These are phyloP conservation scores for Coccomyxa sp. DNA, from an alignment of 139 green algal species.

Conservation along the genomic window DNA sequence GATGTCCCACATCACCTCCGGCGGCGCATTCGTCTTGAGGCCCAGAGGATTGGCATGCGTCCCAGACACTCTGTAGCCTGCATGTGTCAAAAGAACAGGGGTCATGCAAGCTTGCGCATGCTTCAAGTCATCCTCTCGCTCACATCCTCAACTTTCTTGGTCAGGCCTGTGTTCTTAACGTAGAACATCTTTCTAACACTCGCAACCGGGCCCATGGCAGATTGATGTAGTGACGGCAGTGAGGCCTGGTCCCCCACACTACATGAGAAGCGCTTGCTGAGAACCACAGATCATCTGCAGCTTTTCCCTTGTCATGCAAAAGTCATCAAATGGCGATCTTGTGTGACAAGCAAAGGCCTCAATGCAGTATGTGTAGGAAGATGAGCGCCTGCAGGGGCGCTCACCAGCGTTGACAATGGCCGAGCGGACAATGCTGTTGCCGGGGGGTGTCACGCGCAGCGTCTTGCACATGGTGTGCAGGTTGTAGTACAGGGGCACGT, in stretches of 20 bases:
- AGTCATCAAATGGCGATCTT: no score
- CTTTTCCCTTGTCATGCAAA: no score
- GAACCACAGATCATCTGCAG: neutral
- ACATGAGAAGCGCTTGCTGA: neutral
- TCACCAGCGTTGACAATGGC: constrained; percentile 81
- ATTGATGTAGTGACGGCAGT: neutral
- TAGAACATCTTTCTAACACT: neutral
- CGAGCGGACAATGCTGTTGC: constrained; percentile 66
- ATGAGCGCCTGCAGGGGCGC: neutral
- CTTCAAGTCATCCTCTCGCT: neutral
- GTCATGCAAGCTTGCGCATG: neutral
- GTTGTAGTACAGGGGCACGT: constrained; percentile 79
- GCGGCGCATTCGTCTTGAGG: constrained; percentile 93
- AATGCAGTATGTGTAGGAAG: no score
- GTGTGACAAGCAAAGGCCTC: no score
- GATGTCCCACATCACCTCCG: constrained; percentile 78
- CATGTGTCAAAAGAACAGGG: neutral
- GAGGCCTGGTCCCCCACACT: neutral
- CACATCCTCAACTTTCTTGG: neutral
- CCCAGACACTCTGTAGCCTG: constrained; percentile 64
- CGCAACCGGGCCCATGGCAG: neutral
- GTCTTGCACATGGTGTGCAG: constrained; percentile 78
- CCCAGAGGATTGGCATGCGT: constrained; percentile 86
- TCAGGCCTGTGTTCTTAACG: neutral
- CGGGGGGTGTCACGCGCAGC: constrained; percentile 65